phyloP scores from a whole-genome alignment of 805 yeast genomes.

The Saccharomycopsis fodiens region DNA sequence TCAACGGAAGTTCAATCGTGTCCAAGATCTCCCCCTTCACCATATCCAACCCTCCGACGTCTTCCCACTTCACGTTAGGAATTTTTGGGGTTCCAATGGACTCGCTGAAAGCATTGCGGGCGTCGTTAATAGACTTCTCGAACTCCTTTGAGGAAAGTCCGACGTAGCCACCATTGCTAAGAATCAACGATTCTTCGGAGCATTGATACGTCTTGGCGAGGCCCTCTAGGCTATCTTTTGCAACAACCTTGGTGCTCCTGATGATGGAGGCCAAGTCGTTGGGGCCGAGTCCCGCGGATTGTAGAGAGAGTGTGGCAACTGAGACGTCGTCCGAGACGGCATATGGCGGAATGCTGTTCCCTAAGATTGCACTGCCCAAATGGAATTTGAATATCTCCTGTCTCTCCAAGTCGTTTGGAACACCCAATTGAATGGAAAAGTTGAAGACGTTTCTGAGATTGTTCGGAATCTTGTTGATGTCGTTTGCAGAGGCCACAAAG shows the following conservation, averaged over 20 bases:
- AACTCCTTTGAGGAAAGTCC: conserved; percentile 53
- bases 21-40: conserved; percentile 91
- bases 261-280: conserved; percentile 70
- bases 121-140: conserved; percentile 64
- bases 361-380: conserved; percentile 27
- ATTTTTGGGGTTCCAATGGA: conserved; percentile 96
- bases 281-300: conserved; percentile 90
- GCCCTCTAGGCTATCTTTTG: conserved; percentile 24
- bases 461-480: conserved; percentile 61
- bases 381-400: conserved; percentile 49
- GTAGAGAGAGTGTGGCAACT: conserved; percentile 54
- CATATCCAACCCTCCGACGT: conserved; percentile 88
- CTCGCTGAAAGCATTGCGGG: conserved; percentile 82
- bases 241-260: conserved; percentile 50
- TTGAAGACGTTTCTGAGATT: conserved; percentile 59
- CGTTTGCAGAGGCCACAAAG: conserved; percentile 60
- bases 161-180: conserved; percentile 50
- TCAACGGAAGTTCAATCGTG: conserved; percentile 92
- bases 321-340: conserved; percentile 45
- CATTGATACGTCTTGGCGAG: conserved; percentile 30
- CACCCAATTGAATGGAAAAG: conserved; percentile 69
- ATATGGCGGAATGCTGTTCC: neutral
- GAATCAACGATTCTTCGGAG: conserved; percentile 29
- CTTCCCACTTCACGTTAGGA: conserved; percentile 94
- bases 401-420: conserved; percentile 77